phyloP scores from a whole-genome alignment of 2,329 filamentous ascomycete species.

The Cytospora schulzeri region DNA sequence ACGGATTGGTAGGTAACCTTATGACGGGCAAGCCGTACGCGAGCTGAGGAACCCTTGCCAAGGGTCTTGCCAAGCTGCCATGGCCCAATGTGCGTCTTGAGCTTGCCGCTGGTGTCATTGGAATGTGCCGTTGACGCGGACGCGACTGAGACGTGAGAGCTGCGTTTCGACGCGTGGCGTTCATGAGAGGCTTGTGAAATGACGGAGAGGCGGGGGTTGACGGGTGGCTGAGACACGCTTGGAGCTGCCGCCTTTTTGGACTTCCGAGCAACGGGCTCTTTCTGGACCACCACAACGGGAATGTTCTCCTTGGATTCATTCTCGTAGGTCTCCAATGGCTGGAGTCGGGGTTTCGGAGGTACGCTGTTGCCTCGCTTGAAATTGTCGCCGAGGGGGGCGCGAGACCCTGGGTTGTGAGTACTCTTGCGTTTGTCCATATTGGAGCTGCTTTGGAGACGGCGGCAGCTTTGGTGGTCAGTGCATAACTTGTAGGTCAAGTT shows the following conservation, averaged over 20 bases:
- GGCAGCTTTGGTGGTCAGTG: conserved; percentile 3
- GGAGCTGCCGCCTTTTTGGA: conserved; percentile 6
- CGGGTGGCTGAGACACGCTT: conserved; percentile 15
- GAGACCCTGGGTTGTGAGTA: conserved; percentile 7
- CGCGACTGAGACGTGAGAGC: conserved; percentile 42
- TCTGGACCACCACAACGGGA: conserved; percentile 10
- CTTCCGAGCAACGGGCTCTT: conserved; percentile 6
- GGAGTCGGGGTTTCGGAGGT: conserved; percentile 5
- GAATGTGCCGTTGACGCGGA: conserved; percentile 40
- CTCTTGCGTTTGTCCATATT: conserved; percentile 22
- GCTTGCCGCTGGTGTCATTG: conserved; percentile 32
- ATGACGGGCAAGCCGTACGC: conserved; percentile 85
- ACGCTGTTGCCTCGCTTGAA: conserved; percentile 22
- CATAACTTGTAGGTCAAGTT: conserved; percentile 9
- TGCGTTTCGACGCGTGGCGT: conserved; percentile 38
- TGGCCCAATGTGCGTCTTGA: conserved; percentile 81
- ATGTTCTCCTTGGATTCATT: conserved; percentile 26
- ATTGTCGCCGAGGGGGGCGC: conserved; percentile 22
- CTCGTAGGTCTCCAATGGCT: conserved; percentile 12
- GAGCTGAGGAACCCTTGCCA: conserved; percentile 85
- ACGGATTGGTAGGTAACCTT: conserved; percentile 75
- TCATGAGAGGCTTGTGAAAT: conserved; percentile 37
- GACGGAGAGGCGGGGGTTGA: conserved; percentile 38
- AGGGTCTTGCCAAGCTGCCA: conserved; percentile 91
- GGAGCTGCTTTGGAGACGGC: not conserved